Evolutionary conservation across 148 eudicot genomes (phyloP).

Genomic region (Gaultheria prostrata): DNA sequence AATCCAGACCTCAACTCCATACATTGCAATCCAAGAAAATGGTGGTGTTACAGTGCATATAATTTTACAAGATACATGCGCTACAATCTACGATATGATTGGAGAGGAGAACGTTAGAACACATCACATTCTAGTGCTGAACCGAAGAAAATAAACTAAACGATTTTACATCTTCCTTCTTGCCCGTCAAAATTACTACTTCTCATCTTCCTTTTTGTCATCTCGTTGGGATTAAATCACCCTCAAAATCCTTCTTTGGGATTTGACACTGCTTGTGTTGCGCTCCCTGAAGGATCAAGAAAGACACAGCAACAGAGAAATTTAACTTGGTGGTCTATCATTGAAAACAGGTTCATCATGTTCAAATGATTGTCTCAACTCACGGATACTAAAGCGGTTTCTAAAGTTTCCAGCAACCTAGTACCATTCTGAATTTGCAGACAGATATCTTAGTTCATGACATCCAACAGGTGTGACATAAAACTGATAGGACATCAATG

Average conservation of each 20-base stretch:
- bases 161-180: conserved; percentile 2
- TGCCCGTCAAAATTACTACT: conserved; percentile 5
- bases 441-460: background rate
- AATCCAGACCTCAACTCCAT: background rate
- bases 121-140: no score
- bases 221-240: background rate
- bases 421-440: background rate
- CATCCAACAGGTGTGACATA: background rate
- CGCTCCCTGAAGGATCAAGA: conserved; percentile 23
- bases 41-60: background rate
- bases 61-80: background rate
- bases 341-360: background rate
- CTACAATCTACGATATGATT: background rate
- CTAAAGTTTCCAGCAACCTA: background rate
- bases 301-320: background rate
- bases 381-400: background rate
- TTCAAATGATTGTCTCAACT: background rate
- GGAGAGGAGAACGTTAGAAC: background rate
- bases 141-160: background rate
- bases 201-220: background rate
- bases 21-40: background rate
- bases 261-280: conserved; percentile 16
- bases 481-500: background rate
- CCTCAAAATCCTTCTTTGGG: conserved; percentile 18
- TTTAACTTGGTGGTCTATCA: background rate